Conservation (phyloP, 805 yeast genomes). For the Sungouiella blattae region DNA sequence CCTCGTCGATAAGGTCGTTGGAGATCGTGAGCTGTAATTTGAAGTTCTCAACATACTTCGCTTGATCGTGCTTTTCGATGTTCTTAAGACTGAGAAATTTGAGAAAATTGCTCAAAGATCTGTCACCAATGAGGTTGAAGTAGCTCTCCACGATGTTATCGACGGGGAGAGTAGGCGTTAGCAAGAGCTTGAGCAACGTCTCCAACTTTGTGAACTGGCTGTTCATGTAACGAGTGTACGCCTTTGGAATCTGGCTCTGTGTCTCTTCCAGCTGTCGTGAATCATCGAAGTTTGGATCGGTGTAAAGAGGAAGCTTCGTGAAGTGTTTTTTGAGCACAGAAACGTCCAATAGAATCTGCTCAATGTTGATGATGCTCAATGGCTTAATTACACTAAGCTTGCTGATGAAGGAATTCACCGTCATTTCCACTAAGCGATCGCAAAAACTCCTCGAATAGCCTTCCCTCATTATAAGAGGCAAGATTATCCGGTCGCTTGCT, state of each 20-base stretch:
- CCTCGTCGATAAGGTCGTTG: slow-evolving; percentile 25
- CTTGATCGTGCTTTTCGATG: slow-evolving; percentile 28
- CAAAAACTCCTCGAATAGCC: slow-evolving; percentile 69
- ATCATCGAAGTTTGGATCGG: slow-evolving; percentile 38
- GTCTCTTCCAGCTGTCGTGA: slow-evolving; percentile 8
- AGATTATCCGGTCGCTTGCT: slow-evolving; percentile 44
- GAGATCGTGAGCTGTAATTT: slow-evolving; percentile 30
- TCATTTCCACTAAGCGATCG: slow-evolving; percentile 69
- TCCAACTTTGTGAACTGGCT: slow-evolving; percentile 47
- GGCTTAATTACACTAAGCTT: slow-evolving; percentile 65
- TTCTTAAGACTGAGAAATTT: slow-evolving; percentile 67
- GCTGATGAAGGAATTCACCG: slow-evolving; percentile 52
- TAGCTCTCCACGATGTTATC: slow-evolving; percentile 63
- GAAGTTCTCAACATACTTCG: slow-evolving; percentile 35
- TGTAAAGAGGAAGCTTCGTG: slow-evolving; percentile 37
- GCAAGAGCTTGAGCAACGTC: slow-evolving; percentile 61
- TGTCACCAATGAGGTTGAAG: slow-evolving; percentile 64
- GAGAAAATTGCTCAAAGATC: slow-evolving; percentile 55
- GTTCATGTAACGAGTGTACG: slow-evolving; percentile 42
- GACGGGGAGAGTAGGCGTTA: slow-evolving; percentile 60
- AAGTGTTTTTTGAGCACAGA: slow-evolving; percentile 59
- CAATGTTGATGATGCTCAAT: slow-evolving; percentile 49
- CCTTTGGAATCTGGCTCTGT: slow-evolving; percentile 21
- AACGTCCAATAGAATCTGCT: slow-evolving; percentile 75
- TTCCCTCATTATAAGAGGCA: slow-evolving; percentile 63